Percentiles rank a stretch among this genome's conserved stretches.
Evolutionary conservation across 176 grass and related monocot species (phyloP).

Genomic region (Ensete glaucum): DNA sequence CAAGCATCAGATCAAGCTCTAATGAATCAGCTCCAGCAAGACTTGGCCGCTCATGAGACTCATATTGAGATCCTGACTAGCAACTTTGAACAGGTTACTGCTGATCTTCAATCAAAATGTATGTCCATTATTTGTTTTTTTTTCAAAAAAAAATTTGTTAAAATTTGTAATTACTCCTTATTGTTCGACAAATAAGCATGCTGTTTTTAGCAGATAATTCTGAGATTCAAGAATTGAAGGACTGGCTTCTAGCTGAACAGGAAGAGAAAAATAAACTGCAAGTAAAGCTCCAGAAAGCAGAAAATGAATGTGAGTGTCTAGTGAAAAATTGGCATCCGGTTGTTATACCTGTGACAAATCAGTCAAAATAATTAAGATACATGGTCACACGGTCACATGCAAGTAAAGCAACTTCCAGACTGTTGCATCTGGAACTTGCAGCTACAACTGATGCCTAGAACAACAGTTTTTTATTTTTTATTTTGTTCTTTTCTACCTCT

Average conservation of each 20-base stretch:
- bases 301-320: conserved; percentile 57
- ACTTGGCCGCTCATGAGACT: conserved; percentile 44
- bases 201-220: conserved; percentile 41
- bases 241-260: conserved; percentile 61
- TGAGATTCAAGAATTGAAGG: conserved; percentile 59
- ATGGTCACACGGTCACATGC: background rate
- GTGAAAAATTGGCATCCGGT: background rate
- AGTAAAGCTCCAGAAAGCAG: conserved; percentile 55
- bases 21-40: conserved; percentile 45
- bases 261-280: conserved; percentile 63
- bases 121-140: conserved; percentile 10
- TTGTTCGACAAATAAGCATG: conserved; percentile 1
- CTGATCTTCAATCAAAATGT: conserved; percentile 57
- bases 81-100: conserved; percentile 48
- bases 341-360: background rate
- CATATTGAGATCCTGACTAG: conserved; percentile 46
- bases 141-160: background rate
- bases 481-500: too few species aligned
- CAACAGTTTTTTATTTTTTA: too few species aligned
- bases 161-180: background rate
- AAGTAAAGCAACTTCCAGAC: background rate
- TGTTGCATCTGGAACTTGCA: too few species aligned
- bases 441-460: too few species aligned
- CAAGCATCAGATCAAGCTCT: conserved; percentile 48
- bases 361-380: background rate